Percentiles rank a stretch among this genome's conserved stretches.
Conservation (phyloP, 2,329 filamentous ascomycete species). For the Aspergillus ustus region DNA sequence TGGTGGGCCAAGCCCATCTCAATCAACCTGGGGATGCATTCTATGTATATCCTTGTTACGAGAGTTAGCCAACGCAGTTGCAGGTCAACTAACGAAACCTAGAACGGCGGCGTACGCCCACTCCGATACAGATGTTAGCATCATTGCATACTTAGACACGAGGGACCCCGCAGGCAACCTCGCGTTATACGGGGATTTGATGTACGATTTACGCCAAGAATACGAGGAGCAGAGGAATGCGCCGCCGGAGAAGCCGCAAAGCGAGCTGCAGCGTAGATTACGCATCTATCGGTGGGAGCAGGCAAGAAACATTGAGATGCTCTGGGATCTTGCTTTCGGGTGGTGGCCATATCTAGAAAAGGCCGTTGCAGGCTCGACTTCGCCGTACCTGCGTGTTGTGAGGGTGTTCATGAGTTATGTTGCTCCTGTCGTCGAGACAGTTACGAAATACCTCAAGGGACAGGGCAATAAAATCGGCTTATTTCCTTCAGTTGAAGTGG, state of each 20-base stretch:
- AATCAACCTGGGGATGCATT: neutral
- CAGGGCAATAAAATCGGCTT: neutral
- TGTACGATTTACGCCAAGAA: neutral
- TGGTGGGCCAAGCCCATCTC: neutral
- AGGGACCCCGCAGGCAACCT: neutral
- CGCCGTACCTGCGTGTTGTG: neutral
- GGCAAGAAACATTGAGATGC: neutral
- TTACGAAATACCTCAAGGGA: neutral
- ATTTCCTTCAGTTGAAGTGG: neutral
- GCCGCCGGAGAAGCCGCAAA: neutral
- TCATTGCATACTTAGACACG: neutral
- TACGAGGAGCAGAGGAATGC: neutral
- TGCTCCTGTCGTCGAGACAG: neutral
- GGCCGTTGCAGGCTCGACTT: neutral
- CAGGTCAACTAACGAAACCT: neutral
- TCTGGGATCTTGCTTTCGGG: neutral
- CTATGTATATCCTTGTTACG: neutral
- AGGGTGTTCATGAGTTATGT: neutral
- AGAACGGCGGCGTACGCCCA: neutral
- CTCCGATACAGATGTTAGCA: neutral
- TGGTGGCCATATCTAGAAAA: neutral
- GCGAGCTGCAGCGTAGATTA: neutral
- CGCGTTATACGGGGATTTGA: neutral
- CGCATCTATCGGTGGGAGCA: neutral
- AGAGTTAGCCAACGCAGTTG: no score